Evolutionary conservation across 75 land plant genomes (phyloP).

Genomic region (Selaginella tamariscina): DNA sequence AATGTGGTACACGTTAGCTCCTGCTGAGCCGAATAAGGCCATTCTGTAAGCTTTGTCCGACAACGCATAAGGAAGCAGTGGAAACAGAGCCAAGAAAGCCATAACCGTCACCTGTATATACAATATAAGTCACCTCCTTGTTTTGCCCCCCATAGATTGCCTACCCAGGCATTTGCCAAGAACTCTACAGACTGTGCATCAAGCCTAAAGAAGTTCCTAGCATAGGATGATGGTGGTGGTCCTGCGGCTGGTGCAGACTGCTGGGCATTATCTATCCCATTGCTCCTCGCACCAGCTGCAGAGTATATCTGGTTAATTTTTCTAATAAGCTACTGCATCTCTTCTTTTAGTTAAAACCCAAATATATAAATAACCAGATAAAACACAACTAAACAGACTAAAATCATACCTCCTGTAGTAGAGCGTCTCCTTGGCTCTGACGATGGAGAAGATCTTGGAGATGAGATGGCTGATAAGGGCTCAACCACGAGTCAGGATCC

Average conservation of each 20-base stretch:
- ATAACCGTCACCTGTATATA: constrained; percentile 13
- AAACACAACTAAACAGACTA: no score
- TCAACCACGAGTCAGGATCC: constrained; percentile 15
- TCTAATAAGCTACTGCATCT: no score
- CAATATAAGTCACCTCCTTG: no score
- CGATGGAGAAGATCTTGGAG: background rate
- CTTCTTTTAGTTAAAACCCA: background rate
- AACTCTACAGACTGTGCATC: constrained; percentile 7
- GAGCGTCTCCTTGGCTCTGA: background rate
- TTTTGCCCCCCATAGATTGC: no score
- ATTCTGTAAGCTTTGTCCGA: constrained; percentile 10
- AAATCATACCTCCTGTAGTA: background rate
- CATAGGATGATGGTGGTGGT: background rate
- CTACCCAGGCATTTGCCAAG: constrained; percentile 13
- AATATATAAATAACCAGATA: background rate
- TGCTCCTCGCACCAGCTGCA: background rate
- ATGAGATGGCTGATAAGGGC: constrained; percentile 5
- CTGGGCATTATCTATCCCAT: background rate
- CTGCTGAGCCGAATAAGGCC: constrained; percentile 1
- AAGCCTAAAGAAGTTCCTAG: background rate
- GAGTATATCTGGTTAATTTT: no score
- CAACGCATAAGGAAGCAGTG: background rate
- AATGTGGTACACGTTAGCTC: background rate
- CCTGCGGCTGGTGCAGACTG: constrained; percentile 1
- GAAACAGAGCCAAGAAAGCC: constrained; percentile 8